Evolutionary conservation across 257 asterid genomes (phyloP), one percentile per base, ranked within the genome.

Genomic region (Solanum virginianum): DNA sequence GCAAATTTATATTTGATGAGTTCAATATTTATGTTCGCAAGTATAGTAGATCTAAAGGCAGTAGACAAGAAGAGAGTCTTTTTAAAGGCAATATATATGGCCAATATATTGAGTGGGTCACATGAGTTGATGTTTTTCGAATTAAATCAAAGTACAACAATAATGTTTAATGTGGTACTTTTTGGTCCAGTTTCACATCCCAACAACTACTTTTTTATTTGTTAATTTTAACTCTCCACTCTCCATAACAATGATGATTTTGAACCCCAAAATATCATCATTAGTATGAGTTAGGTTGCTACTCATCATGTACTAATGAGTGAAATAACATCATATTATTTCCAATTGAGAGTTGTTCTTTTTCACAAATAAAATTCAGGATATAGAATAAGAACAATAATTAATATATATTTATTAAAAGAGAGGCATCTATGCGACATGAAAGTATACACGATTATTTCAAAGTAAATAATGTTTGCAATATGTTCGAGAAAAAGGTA

Each of bases 101-200:
- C 63, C 63, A 60, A 84, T 63, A 20, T 56, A 22, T 77, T 39
- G 6, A 45, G 90, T 83, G 87, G 88, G 83, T 75, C 82, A 72
- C 47, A 54, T 36, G 84, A 60, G 62, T 65, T 80, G 53, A 85
- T 85, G 85, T 51, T 43, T 63, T 41, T 85, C 86, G 84, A 84
- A 84, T 88, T 85, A 85, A 20, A 10, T 26, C 49, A 55, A 83
- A 83, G 90, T 88, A 85, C 90, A 80, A 10, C 32, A 36, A 43
- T 81, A 74, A 84, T 88, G 68, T 39, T 41, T 47, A 80, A 43
- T 85, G 80, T 87, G 88, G 90, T 88, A 70, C 86, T 49, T 36
- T 32, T 75, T 47, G 72, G 81, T 49, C 84, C 47, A 84, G 85
- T 69, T 85, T 81, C 75, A 81, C 84, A 81, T 81, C 60, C 75